Evolutionary conservation across 768 basidiomycete species (phyloP).

Genomic region (Agaricus blazei): DNA sequence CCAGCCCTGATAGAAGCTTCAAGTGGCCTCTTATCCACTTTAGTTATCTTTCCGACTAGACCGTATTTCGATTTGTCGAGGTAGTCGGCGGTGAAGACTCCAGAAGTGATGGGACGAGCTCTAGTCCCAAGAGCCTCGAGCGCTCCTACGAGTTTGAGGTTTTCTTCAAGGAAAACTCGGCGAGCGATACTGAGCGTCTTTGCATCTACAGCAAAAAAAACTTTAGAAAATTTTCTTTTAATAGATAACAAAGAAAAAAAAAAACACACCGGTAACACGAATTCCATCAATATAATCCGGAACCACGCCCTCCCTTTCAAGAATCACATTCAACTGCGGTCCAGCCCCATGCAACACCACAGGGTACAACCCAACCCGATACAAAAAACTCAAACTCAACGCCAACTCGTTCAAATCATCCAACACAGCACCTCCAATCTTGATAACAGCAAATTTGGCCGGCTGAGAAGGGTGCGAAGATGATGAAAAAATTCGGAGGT

Average conservation of each 20-base stretch:
- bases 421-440: slow-evolving; percentile 95
- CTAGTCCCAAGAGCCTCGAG: slow-evolving; percentile 94
- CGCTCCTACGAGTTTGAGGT: slow-evolving; percentile 88
- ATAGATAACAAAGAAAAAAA: no score
- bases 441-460: slow-evolving; percentile 96
- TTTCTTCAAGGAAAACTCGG: slow-evolving; percentile 95
- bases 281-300: slow-evolving; percentile 99
- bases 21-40: slow-evolving; percentile 92
- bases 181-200: slow-evolving; percentile 94
- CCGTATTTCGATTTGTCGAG: slow-evolving; percentile 94
- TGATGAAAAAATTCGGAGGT: slow-evolving; percentile 97
- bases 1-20: slow-evolving; percentile 97
- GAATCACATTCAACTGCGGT: slow-evolving; percentile 90
- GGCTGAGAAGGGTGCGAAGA: slow-evolving; percentile 84
- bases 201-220: slow-evolving; percentile 50
- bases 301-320: slow-evolving; percentile 87
- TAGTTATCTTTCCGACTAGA: slow-evolving; percentile 92
- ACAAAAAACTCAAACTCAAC: slow-evolving; percentile 92
- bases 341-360: slow-evolving; percentile 96
- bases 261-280: slow-evolving; percentile 78
- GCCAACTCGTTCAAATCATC: slow-evolving; percentile 92
- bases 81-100: slow-evolving; percentile 96
- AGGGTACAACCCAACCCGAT: slow-evolving; percentile 96
- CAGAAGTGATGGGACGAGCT: slow-evolving; percentile 95
- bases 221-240: neutral